Percentiles rank a stretch among this genome's conserved stretches.
These are phyloP conservation scores for Cercospora zeina DNA, from an alignment of 2,329 filamentous ascomycete genomes.

Conservation along the genomic window DNA sequence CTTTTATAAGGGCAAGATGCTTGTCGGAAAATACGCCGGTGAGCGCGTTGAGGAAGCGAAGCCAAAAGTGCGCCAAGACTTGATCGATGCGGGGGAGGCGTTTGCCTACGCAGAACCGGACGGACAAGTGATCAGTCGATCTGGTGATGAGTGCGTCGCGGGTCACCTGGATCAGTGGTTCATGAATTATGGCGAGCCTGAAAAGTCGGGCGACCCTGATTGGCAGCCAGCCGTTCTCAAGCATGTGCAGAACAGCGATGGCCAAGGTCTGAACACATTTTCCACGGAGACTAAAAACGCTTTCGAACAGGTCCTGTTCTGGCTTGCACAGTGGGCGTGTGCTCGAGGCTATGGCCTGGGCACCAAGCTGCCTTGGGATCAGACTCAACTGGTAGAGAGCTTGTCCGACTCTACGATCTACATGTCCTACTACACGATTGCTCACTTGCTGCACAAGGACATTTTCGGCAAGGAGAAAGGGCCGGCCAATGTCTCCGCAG, in stretches of 20 bases:
- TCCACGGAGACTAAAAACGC: slow-evolving; percentile 57
- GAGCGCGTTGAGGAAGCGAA: slow-evolving; percentile 84
- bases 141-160: slow-evolving; percentile 89
- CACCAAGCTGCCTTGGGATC: slow-evolving; percentile 92
- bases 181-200: slow-evolving; percentile 76
- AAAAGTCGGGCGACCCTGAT: slow-evolving; percentile 66
- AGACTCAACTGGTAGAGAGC: slow-evolving; percentile 85
- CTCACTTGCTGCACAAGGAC: slow-evolving; percentile 68
- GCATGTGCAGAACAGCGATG: slow-evolving; percentile 67
- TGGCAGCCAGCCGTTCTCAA: slow-evolving; percentile 78
- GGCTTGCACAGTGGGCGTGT: slow-evolving; percentile 96
- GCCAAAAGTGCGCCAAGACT: slow-evolving; percentile 74
- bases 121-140: slow-evolving; percentile 81
- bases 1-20: slow-evolving; percentile 91
- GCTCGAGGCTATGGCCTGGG: slow-evolving; percentile 88
- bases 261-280: slow-evolving; percentile 74
- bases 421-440: slow-evolving; percentile 68
- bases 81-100: slow-evolving; percentile 74
- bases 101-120: slow-evolving; percentile 95
- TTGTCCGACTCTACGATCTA: slow-evolving; percentile 92
- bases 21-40: slow-evolving; percentile 83
- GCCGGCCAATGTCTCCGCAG: slow-evolving; percentile 66
- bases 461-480: slow-evolving; percentile 77
- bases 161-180: slow-evolving; percentile 97
- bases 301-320: slow-evolving; percentile 83